Base-by-base conservation (phyloP, 192 early-diverging fungal genomes). In the Coemansia sp. region DNA sequence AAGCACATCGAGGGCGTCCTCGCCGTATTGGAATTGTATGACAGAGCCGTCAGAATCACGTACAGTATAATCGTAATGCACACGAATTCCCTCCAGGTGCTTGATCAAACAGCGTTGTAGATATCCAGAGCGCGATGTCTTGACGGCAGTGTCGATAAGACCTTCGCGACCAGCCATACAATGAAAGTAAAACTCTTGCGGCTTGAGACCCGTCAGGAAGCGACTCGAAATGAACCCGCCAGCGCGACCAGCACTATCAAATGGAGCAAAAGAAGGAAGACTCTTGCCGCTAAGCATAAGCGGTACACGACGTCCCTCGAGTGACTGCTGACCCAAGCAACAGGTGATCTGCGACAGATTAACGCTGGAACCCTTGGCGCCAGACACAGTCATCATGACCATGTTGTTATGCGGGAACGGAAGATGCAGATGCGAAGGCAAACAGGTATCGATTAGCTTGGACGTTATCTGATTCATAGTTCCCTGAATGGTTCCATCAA, bases 151-250 rank as follows among this genome's bases (percentile, higher is more conserved):
- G 84, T 99, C 97, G 59, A 99, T 98, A n/a, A 99, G 83, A 62
- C 97, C 97, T 85, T 99, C 97, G 80, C 97, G 92, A 69, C 97
- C 97, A 61, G 96, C 96, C 97, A 99, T 99, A 69, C 94, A 90
- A 79, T 93, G 90, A 85, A 91, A 93, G 76, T 89, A 90, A 75
- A 87, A 91, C 73, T 91, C 90, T 60, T 97, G 95, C 38, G 98
- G 96, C 69, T 90, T 91, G 60, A 99, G 94, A 21, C 98, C 98
- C 12, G 94, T 98, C 87, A 99, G 90, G 88, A 97, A 99, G 64
- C 96, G 92, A 55, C 92, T 94, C 32, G 92, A 86, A 67, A 99
- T 92, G 58, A 88, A 99, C n/a, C 98, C 98, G 76, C 96, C 95
- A 26, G 95, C 92, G 65, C 92, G 87, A 7, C 94, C 92, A 38